Evolutionary conservation across 208 protist species (phyloP).

Genomic region (Leishmania guyanensis): DNA sequence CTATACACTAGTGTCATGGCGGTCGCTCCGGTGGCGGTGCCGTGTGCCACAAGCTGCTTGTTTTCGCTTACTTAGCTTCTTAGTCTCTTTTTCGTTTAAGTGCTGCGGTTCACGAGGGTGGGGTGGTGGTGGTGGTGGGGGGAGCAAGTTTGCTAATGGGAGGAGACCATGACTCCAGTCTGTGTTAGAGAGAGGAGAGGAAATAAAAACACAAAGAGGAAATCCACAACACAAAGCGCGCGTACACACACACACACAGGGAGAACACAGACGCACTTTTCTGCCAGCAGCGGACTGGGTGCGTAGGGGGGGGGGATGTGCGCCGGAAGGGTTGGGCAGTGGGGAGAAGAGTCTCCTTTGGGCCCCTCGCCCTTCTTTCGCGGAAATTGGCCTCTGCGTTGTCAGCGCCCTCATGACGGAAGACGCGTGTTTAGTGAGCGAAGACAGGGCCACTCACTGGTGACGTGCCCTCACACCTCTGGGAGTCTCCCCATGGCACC

Average conservation of each 20-base stretch:
- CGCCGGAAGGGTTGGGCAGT: no score
- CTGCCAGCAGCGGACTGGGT: not conserved
- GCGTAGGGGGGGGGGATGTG: not conserved
- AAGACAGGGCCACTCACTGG: not conserved
- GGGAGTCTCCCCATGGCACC: not conserved
- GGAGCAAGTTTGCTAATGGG: no score
- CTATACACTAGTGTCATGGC: not conserved
- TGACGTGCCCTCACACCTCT: not conserved
- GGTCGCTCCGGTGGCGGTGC: not conserved
- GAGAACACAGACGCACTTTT: not conserved
- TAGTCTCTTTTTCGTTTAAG: not conserved
- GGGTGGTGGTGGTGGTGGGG: no score
- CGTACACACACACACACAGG: not conserved
- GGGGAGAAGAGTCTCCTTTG: no score
- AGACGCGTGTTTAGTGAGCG: not conserved
- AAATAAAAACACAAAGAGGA: not conserved
- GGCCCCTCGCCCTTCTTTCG: not conserved
- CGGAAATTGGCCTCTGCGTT: not conserved
- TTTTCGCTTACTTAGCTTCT: not conserved
- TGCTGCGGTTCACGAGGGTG: not conserved
- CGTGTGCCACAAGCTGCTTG: not conserved
- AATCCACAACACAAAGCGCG: not conserved
- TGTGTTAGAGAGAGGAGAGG: not conserved
- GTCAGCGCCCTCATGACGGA: not conserved
- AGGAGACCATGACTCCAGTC: no score